Conservation (phyloP, 2,329 filamentous ascomycete genomes). For the Metarhizium guizhouense region DNA sequence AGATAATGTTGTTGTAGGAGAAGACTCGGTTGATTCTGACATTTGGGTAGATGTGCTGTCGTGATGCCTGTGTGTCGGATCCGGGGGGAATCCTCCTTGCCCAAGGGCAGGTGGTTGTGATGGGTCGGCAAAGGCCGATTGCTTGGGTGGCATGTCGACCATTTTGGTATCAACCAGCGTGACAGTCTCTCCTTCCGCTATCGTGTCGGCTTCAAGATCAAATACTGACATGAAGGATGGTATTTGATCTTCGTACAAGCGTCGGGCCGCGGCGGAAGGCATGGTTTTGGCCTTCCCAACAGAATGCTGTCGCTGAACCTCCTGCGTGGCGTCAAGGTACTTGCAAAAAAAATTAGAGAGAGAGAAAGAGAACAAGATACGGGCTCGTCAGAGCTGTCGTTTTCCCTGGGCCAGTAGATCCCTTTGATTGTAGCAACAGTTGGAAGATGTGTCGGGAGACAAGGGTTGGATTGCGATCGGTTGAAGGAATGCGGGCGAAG, state of each 20-base stretch:
- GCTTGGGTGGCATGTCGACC: conserved; percentile 35
- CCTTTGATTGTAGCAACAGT: neutral
- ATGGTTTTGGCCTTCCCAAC: conserved; percentile 30
- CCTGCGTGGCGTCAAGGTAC: neutral
- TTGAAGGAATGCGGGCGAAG: neutral
- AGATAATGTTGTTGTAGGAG: conserved; percentile 87
- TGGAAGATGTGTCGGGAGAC: neutral
- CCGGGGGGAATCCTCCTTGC: conserved; percentile 31
- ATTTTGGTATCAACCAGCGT: conserved; percentile 46
- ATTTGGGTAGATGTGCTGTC: conserved; percentile 70
- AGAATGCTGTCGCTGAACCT: neutral
- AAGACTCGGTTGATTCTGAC: conserved; percentile 84
- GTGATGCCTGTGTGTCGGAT: conserved; percentile 57
- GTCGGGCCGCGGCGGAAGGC: conserved; percentile 52
- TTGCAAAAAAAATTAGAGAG: neutral
- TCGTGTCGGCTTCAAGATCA: conserved; percentile 51
- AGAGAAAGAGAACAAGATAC: neutral
- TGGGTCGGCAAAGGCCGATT: conserved; percentile 27
- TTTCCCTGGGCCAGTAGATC: neutral
- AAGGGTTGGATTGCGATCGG: neutral
- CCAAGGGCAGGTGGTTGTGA: conserved; percentile 28
- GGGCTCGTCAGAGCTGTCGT: neutral
- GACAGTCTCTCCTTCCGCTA: conserved; percentile 43
- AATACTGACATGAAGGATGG: conserved; percentile 71
- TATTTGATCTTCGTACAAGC: conserved; percentile 61